Percentiles rank a stretch among this genome's conserved stretches.
These are phyloP conservation scores for Diutina sp. DNA, from an alignment of 1,139 yeast species.

Conservation along the genomic window DNA sequence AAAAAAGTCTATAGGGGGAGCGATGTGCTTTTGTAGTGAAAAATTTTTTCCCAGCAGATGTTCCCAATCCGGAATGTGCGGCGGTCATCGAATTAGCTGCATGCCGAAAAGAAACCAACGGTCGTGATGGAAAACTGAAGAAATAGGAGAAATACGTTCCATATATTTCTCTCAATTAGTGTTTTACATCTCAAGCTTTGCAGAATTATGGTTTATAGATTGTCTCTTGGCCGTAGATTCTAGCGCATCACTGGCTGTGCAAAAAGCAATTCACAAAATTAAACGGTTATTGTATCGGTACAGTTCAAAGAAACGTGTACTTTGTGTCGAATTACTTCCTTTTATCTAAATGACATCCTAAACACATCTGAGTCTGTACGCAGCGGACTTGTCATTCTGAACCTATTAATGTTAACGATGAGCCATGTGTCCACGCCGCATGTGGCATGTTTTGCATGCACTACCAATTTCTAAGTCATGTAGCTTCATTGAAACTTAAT, in stretches of 20 bases:
- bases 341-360: no score
- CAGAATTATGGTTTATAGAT: no score
- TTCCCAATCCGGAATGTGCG: conserved; percentile 1
- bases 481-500: background rate
- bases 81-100: background rate
- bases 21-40: conserved; percentile 1
- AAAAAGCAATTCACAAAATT: background rate
- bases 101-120: background rate
- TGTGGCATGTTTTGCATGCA: background rate
- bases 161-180: no score
- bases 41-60: background rate
- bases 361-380: background rate
- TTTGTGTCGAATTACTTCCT: background rate
- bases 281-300: background rate
- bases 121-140: background rate
- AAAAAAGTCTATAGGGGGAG: background rate
- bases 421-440: background rate
- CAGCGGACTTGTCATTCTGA: no score
- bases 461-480: background rate
- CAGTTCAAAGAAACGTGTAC: background rate
- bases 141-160: no score
- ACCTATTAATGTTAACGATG: background rate
- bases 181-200: no score
- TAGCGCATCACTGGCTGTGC: background rate
- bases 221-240: background rate